Evolutionary conservation across 1,284 basidiomycete species (phyloP).

Genomic region (Trametes sp.): DNA sequence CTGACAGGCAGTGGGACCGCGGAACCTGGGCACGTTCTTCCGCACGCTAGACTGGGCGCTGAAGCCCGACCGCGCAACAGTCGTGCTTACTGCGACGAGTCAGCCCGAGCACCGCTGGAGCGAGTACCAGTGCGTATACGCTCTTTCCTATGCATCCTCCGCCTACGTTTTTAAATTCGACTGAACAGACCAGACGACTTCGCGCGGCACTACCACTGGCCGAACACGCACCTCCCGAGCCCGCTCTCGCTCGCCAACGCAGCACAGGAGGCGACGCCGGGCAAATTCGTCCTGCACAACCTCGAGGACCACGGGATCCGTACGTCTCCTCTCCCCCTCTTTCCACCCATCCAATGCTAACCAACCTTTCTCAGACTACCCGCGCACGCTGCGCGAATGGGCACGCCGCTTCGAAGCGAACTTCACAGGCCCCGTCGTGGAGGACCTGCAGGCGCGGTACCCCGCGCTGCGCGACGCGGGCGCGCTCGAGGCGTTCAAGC

Average conservation of each 20-base stretch:
- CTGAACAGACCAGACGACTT: conserved; percentile 73
- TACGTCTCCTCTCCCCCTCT: conserved; percentile 41
- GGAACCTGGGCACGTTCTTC: conserved; percentile 73
- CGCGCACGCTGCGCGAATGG: conserved; percentile 87
- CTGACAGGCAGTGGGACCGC: conserved; percentile 24
- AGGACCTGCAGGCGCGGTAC: conserved; percentile 24
- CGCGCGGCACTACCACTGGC: conserved; percentile 90
- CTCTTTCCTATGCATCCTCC: neutral
- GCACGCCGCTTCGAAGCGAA: conserved; percentile 41
- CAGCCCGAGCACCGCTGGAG: conserved; percentile 79
- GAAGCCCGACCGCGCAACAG: conserved; percentile 71
- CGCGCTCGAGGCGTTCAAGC: conserved; percentile 37
- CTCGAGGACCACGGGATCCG: conserved; percentile 84
- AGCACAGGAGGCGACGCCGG: conserved; percentile 65
- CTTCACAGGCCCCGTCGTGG: conserved; percentile 29
- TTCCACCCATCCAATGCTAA: neutral
- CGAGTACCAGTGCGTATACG: conserved; percentile 61
- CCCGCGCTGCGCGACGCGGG: conserved; percentile 28
- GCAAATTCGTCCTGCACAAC: conserved; percentile 76
- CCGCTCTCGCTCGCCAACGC: conserved; percentile 72
- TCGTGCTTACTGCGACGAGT: conserved; percentile 79
- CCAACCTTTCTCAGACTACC: conserved; percentile 64
- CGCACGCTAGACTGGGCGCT: conserved; percentile 79
- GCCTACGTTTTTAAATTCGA: neutral
- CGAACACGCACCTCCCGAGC: conserved; percentile 83